Evolutionary conservation across 345 rosid genomes (phyloP), one percentile per base, ranked within the genome.

Genomic region (Jatropha curcas): DNA sequence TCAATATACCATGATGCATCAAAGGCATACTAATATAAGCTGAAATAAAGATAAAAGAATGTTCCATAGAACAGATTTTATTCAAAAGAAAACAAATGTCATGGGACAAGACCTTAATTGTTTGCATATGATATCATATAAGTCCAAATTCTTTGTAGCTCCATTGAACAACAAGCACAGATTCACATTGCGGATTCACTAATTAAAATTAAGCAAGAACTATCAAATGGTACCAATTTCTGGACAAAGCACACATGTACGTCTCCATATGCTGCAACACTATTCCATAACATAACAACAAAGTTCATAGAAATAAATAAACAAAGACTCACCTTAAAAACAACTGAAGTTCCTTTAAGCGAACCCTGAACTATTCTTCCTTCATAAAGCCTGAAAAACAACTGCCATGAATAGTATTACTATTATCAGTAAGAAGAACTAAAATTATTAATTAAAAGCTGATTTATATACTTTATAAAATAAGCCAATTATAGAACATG

Each of bases 311-410:
- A 61, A 28, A 72, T n/a, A 13, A 24, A 62, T 39, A 22, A 64
- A 37, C 5, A 24, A 24, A 24, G 8, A 25, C 13, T 59, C 69
- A 93, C 98, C 97, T 92, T 94, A 74, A 94, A 87, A 52, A 86
- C 41, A 71, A 92, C 83, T 5, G 89, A 80, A 53, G 91, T 84
- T 62, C 97, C 97, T 78, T 82, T 82, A 60, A 82, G 86, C 7
- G 87, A 79, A 73, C 98, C 97, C 79, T 86, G 90, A 73, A 89
- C 85, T 79, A 94, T 83, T 81, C 94, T 86, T 74, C 98, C 97
- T 82, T 94, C 93, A 77, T 94, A 94, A 65, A 94, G 92, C 88
- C 96, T 94, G 94, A 85, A 87, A 79, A 74, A 81, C 72, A 79
- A 77, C 89, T 88, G 91, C 87, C 82, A 73, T 64, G 73, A 72